Base-by-base conservation (phyloP, 164 flowering plant species). In the Vitis rotundifolia region DNA sequence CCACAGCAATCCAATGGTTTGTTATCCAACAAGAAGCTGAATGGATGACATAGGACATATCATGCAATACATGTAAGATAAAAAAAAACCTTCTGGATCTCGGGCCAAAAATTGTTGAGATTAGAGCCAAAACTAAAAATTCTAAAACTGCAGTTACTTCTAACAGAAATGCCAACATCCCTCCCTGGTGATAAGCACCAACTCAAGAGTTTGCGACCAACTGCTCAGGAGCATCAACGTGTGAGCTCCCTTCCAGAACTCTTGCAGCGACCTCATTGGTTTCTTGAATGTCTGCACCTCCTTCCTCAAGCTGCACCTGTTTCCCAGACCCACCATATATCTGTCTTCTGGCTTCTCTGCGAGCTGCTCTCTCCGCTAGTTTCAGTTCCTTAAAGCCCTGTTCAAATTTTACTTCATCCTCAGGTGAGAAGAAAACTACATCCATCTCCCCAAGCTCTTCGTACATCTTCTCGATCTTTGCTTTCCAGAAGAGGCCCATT, bases 401-500 rank as follows among this genome's bases (percentile, higher is more conserved):
- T 58, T 81, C 89, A 14, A 84, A 73, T 70, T 80, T 85, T 62
- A 78, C 78, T 75, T 87, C 91, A 11, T 79, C 88, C 75, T 89
- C 88, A 0, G 85, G 87, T n/a, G 86, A 58, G 50, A 87, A 84
- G 85, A 87, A 83, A 28, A 73, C 85, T 3, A 84, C 85, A 48
- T 81, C 82, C 82, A 72, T 82, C 28, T 80, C 67, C 51, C 89
- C 88, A 50, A 86, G 86, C 69, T 87, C 89, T 75, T 83, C 80
- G 64, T 89, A 87, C 74, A 84, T 74, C 71, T 83, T 84, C 77
- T 89, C 89, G 47, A 87, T 85, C 78, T 86, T 87, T 3, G 89
- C 65, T 73, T 89, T 87, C 93, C 93, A 87, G 61, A 62, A 73
- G 59, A 89, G 79, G n/a, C 93, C 91, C 76, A 84, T 72, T 66